Evolutionary conservation across 495 filamentous ascomycete species (phyloP).

Genomic region (Lineolata rhizophorae): DNA sequence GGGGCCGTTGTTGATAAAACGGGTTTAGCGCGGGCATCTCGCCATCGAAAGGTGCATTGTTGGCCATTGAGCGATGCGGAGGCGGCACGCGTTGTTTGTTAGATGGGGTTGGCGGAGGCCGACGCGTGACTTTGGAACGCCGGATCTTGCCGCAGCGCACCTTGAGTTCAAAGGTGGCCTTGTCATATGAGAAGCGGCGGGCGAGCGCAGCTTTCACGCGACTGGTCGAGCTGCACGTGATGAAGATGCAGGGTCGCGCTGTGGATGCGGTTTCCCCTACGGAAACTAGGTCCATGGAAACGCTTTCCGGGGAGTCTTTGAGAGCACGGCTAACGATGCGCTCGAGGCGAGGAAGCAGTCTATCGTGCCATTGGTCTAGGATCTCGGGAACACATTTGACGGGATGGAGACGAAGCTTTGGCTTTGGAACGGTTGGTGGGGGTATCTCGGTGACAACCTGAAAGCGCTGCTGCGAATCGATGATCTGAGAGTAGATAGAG

Average conservation of each 20-base stretch:
- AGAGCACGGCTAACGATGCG: constrained; percentile 18
- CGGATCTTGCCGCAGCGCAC: constrained; percentile 20
- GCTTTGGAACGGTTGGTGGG: constrained; percentile 1
- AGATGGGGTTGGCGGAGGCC: no score
- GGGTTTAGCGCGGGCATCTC: constrained; percentile 24
- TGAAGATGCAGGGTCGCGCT: constrained; percentile 23
- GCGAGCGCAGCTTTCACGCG: constrained; percentile 19
- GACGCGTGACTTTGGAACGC: constrained; percentile 12
- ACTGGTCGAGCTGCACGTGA: constrained; percentile 21
- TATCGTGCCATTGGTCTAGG: constrained; percentile 18
- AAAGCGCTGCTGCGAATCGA: no score
- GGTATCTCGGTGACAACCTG: no score
- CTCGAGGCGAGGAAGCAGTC: constrained; percentile 17
- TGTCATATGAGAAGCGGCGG: constrained; percentile 19
- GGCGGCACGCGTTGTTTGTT: constrained; percentile 7
- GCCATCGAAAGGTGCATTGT: constrained; percentile 4
- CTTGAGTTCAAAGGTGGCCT: constrained; percentile 18
- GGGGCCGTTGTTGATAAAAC: constrained; percentile 48
- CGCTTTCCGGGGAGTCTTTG: constrained; percentile 18
- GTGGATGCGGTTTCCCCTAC: constrained; percentile 18
- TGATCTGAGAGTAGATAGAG: no score
- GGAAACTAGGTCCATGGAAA: constrained; percentile 21
- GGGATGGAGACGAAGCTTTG: constrained; percentile 16
- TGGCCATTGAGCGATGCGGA: constrained; percentile 12
- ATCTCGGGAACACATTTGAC: constrained; percentile 15